Evolutionary conservation across 306 rosid genomes (phyloP), one percentile per base, ranked within the genome.

Genomic region (Pyrus pyrifolia): DNA sequence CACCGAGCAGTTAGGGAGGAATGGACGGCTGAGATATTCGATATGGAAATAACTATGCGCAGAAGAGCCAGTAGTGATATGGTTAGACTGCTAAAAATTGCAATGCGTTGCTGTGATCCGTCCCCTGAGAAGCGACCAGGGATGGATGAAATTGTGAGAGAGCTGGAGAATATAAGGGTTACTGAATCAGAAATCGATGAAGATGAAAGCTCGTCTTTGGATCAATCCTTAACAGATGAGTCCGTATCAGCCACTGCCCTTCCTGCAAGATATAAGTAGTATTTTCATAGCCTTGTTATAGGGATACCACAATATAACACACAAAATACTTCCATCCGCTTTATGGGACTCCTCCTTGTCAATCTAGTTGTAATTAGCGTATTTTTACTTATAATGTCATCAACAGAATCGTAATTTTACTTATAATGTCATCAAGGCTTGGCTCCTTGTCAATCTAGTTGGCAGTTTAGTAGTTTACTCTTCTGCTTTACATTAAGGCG

Each of bases 21-120:
- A 59, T 94, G 97, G 98, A 94, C 96, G 1, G 93, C 93, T 3
- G 96, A 94, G 87, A 90, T 91, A 23, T 91, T 94, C 31, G 95
- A 94, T 59, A 58, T 27, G 5, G 97, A 94, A 66, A 81, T 91
- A 44, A 76, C 81, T 1, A 11, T 21, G 25, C 88, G 76, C 38
- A 83, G 86, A 81, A 80, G 49, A 4, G 89, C 91, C 4, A 58
- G 30, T 65, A 87, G 85, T 3, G 96, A 93, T 63, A 89, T 89
- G 98, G 80, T 94, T 44, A 86, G 88, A 70, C 68, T 91, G 77
- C 79, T 94, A 51, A 86, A 89, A 79, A 86, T 90, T 30, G 96
- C 95, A 4, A 78, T 94, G 82, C 86, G 76, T 35, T 94, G 97
- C 71, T 85, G 76, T 1, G 89, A 90, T 63, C 81, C 73, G 70